These are phyloP conservation scores for Sporopachydermia cereana DNA, from an alignment of 1,139 yeast genomes.

Conservation along the genomic window DNA sequence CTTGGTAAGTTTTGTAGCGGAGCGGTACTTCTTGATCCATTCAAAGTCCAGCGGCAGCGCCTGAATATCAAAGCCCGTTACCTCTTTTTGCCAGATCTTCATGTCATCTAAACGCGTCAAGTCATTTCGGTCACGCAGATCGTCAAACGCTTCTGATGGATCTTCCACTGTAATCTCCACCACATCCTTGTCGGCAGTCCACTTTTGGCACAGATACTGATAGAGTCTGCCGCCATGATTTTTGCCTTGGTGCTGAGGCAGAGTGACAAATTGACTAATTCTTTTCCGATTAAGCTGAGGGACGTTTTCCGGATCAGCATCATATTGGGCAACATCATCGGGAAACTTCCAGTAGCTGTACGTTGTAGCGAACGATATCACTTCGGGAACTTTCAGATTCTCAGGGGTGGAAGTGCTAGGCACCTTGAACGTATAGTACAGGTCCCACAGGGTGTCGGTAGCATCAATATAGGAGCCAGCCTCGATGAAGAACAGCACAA, in stretches of 20 bases:
- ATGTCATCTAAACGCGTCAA: slow-evolving; percentile 36
- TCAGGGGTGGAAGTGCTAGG: slow-evolving; percentile 13
- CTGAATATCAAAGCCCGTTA: slow-evolving; percentile 11
- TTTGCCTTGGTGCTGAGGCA: slow-evolving; percentile 70
- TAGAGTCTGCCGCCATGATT: slow-evolving; percentile 65
- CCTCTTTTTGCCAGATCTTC: slow-evolving; percentile 20
- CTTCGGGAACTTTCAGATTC: slow-evolving; percentile 21
- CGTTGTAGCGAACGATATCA: slow-evolving; percentile 75
- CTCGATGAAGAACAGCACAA: slow-evolving; percentile 77
- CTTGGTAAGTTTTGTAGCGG: slow-evolving; percentile 49
- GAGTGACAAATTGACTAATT: slow-evolving; percentile 75
- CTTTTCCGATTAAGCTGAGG: slow-evolving; percentile 44
- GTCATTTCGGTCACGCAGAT: slow-evolving; percentile 76
- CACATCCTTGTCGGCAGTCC: slow-evolving; percentile 44
- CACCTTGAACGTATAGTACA: slow-evolving; percentile 22
- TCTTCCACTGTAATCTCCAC: slow-evolving; percentile 84
- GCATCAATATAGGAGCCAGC: slow-evolving; percentile 86
- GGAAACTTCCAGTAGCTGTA: slow-evolving; percentile 77
- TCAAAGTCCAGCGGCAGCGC: slow-evolving; percentile 23
- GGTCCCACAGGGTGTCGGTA: slow-evolving; percentile 63
- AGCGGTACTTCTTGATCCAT: slow-evolving; percentile 34
- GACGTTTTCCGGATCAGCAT: slow-evolving; percentile 22
- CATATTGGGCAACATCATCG: slow-evolving; percentile 48
- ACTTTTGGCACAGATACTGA: slow-evolving; percentile 36
- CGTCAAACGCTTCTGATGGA: slow-evolving; percentile 90